Evolutionary conservation across 2,329 filamentous ascomycete genomes (phyloP).

Genomic region (Allantophomopsis lycopodina): DNA sequence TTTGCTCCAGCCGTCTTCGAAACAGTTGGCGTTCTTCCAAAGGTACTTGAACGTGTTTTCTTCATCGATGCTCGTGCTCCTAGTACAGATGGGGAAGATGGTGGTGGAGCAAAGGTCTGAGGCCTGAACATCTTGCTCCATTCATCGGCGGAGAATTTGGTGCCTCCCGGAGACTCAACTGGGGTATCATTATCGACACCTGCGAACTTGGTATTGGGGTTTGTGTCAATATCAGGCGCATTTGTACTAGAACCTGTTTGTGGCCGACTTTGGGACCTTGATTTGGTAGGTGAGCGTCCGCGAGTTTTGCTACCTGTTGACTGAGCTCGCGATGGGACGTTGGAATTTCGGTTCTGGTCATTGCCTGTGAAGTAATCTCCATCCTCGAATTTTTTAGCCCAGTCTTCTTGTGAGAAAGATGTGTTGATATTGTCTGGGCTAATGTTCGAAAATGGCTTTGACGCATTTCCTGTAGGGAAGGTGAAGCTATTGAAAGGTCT

Average conservation of each 20-base stretch:
- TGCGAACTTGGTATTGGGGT: constrained; percentile 3
- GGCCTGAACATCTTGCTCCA: constrained; percentile 17
- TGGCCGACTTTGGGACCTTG: constrained; percentile 2
- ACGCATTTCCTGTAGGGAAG: background rate
- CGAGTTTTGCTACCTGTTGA: constrained; percentile 11
- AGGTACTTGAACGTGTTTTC: constrained; percentile 7
- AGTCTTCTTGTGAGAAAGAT: constrained; percentile 38
- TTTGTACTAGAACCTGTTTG: background rate
- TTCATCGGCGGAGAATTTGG: constrained; percentile 15
- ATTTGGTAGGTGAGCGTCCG: constrained; percentile 16
- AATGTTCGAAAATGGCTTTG: constrained; percentile 19
- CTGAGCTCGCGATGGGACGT: constrained; percentile 8
- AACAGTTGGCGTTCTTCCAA: constrained; percentile 11
- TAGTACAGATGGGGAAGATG: constrained; percentile 1
- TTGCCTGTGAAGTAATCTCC: constrained; percentile 15
- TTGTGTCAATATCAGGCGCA: constrained; percentile 2
- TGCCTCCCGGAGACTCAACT: constrained; percentile 13
- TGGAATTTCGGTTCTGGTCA: constrained; percentile 7
- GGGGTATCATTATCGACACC: constrained; percentile 5
- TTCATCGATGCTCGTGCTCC: constrained; percentile 5
- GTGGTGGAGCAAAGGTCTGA: constrained; percentile 16
- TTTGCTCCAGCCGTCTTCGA: constrained; percentile 4
- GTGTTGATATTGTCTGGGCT: constrained; percentile 50
- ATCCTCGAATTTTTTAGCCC: constrained; percentile 19
- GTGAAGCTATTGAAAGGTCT: constrained; percentile 1